Evolutionary conservation across 257 asterid genomes (phyloP).

Genomic region (Leptodermis oblonga): DNA sequence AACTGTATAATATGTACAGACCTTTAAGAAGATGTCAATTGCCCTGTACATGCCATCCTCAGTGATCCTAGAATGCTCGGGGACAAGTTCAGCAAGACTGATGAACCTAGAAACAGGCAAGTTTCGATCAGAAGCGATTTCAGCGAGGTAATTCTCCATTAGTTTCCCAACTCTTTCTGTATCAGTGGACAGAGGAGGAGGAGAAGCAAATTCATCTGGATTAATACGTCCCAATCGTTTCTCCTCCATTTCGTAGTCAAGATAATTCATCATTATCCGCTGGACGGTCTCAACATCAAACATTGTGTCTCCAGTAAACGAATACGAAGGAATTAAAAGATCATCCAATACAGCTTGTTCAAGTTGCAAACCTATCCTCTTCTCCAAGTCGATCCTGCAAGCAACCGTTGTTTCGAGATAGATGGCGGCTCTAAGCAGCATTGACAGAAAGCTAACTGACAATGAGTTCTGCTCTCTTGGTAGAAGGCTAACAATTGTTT

Average conservation of each 20-base stretch:
- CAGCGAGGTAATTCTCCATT: slow-evolving; percentile 69
- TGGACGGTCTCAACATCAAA: slow-evolving; percentile 76
- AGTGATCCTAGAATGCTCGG: slow-evolving; percentile 56
- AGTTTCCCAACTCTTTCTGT: slow-evolving; percentile 51
- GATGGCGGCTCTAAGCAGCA: slow-evolving; percentile 80
- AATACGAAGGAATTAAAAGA: slow-evolving; percentile 62
- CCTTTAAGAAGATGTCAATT: slow-evolving; percentile 86
- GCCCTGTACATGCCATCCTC: slow-evolving; percentile 91
- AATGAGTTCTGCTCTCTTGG: slow-evolving; percentile 67
- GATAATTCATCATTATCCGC: slow-evolving; percentile 51
- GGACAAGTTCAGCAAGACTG: slow-evolving; percentile 58
- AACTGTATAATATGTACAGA: slow-evolving; percentile 11
- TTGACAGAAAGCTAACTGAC: slow-evolving; percentile 81
- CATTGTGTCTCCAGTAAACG: slow-evolving; percentile 62
- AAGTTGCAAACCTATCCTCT: slow-evolving; percentile 63
- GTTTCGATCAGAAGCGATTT: slow-evolving; percentile 66
- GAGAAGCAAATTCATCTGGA: slow-evolving; percentile 33
- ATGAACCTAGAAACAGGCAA: slow-evolving; percentile 50
- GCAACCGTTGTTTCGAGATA: slow-evolving; percentile 76
- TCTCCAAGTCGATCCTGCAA: slow-evolving; percentile 85
- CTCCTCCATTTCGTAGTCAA: slow-evolving; percentile 52
- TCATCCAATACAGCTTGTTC: slow-evolving; percentile 81
- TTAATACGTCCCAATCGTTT: slow-evolving; percentile 22
- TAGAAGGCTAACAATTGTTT: slow-evolving; percentile 75
- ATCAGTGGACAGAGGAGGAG: slow-evolving; percentile 37